Percentiles rank a stretch among this genome's conserved stretches.
phyloP scores from a whole-genome alignment of 2,329 filamentous ascomycete species.

The Magnaporthales sp. region DNA sequence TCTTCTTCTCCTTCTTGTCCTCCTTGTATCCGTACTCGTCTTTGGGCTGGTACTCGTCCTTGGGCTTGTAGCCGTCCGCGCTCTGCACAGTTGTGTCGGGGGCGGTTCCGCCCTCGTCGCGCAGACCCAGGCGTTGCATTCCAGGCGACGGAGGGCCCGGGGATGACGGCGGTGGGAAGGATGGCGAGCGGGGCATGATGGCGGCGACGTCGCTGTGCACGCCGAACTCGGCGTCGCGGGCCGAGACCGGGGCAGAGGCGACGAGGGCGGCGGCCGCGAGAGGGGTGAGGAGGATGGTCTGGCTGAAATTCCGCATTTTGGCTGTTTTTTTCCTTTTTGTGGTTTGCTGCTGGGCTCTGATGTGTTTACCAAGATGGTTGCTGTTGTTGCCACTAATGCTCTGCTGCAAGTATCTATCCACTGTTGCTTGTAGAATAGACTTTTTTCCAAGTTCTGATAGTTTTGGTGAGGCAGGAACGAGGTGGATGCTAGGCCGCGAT shows the following conservation, averaged over 20 bases:
- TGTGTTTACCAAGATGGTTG: background rate
- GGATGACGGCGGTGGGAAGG: background rate
- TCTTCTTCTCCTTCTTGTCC: background rate
- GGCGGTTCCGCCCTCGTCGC: too few relatives aligned
- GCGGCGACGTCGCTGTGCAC: background rate
- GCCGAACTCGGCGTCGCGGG: background rate
- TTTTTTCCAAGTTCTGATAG: background rate
- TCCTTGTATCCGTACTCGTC: background rate
- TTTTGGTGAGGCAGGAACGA: background rate
- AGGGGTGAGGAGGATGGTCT: background rate
- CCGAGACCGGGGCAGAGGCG: background rate
- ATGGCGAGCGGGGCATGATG: background rate
- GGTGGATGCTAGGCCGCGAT: background rate
- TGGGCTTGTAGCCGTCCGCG: background rate
- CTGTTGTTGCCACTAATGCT: background rate
- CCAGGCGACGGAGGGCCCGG: too few relatives aligned
- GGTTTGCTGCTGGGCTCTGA: background rate
- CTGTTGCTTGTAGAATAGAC: background rate
- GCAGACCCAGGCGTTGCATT: background rate
- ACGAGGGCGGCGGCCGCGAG: background rate
- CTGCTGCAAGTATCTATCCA: background rate
- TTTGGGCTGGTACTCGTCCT: too few relatives aligned
- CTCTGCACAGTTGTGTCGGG: background rate
- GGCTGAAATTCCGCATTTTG: background rate
- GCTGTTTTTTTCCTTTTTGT: background rate